Conservation (phyloP, 2,329 filamentous ascomycete genomes). For the Fusarium torreyae region DNA sequence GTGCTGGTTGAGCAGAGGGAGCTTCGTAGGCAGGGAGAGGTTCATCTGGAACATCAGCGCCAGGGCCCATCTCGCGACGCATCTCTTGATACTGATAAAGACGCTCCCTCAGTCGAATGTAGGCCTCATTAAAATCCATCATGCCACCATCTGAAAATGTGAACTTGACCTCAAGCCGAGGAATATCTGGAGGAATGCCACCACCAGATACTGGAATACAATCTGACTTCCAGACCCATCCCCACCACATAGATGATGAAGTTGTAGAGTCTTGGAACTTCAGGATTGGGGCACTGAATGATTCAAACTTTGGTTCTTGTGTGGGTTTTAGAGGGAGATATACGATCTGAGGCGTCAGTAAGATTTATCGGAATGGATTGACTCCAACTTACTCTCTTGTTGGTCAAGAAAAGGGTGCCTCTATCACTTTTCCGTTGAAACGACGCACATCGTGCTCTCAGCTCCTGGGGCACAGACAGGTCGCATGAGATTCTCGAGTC, state of each 20-base stretch:
- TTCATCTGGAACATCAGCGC: conserved; percentile 81
- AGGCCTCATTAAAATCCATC: conserved; percentile 87
- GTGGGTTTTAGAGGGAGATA: conserved; percentile 85
- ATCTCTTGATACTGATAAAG: conserved; percentile 85
- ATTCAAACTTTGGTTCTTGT: conserved; percentile 75
- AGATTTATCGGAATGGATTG: background rate
- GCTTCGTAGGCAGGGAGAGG: conserved; percentile 91
- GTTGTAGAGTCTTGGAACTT: conserved; percentile 90
- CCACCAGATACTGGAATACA: conserved; percentile 87
- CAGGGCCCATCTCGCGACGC: conserved; percentile 76
- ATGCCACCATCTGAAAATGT: conserved; percentile 97
- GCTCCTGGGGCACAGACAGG: conserved; percentile 78
- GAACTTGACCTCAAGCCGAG: conserved; percentile 84
- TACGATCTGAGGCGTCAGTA: conserved; percentile 73
- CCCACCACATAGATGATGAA: conserved; percentile 87
- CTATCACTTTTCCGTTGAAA: conserved; percentile 81
- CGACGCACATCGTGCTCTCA: conserved; percentile 71
- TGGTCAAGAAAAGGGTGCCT: conserved; percentile 86
- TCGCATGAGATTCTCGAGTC: conserved; percentile 84
- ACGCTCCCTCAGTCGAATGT: conserved; percentile 87
- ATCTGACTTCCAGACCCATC: conserved; percentile 88
- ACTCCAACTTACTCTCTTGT: conserved; percentile 77
- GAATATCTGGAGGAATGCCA: conserved; percentile 81
- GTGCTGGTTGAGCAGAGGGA: conserved; percentile 53
- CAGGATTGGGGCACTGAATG: conserved; percentile 90